A percentile compares a stretch with the other conserved stretches of the same genome.
Conservation (phyloP, 2,329 filamentous ascomycete species). For the Venturia carpophila region DNA sequence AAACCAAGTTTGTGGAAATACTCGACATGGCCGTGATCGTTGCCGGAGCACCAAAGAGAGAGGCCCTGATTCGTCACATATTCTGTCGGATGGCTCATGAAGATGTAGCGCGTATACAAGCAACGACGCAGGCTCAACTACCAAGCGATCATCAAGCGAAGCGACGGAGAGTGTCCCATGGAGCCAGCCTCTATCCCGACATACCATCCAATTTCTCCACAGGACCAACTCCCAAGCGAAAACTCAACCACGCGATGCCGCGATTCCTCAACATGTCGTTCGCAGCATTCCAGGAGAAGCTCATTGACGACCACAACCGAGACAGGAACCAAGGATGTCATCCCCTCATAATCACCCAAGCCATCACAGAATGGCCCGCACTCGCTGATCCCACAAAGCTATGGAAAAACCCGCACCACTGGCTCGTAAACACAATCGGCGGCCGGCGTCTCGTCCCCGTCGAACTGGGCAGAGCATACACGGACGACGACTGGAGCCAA, state of each 20-base stretch:
- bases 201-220: background rate
- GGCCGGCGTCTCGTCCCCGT: constrained; percentile 77
- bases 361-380: constrained; percentile 69
- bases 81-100: background rate
- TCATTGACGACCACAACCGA: constrained; percentile 17
- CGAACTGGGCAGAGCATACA: constrained; percentile 80
- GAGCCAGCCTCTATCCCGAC: background rate
- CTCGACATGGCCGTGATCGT: constrained; percentile 74
- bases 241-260: constrained; percentile 29
- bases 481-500: constrained; percentile 77
- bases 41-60: constrained; percentile 56
- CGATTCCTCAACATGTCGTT: constrained; percentile 17
- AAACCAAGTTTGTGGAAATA: constrained; percentile 53
- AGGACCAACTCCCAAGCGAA: background rate
- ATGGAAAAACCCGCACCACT: constrained; percentile 69
- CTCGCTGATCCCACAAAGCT: constrained; percentile 45
- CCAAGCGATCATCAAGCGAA: constrained; percentile 20
- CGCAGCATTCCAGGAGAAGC: constrained; percentile 27
- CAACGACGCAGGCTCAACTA: constrained; percentile 26
- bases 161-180: background rate
- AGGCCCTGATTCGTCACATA: constrained; percentile 23
- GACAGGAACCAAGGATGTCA: background rate
- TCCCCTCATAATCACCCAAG: constrained; percentile 63
- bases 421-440: constrained; percentile 63
- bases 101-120: background rate